These are phyloP conservation scores for Carnegiea gigantea DNA, from an alignment of 179 eudicot species.

Conservation along the genomic window DNA sequence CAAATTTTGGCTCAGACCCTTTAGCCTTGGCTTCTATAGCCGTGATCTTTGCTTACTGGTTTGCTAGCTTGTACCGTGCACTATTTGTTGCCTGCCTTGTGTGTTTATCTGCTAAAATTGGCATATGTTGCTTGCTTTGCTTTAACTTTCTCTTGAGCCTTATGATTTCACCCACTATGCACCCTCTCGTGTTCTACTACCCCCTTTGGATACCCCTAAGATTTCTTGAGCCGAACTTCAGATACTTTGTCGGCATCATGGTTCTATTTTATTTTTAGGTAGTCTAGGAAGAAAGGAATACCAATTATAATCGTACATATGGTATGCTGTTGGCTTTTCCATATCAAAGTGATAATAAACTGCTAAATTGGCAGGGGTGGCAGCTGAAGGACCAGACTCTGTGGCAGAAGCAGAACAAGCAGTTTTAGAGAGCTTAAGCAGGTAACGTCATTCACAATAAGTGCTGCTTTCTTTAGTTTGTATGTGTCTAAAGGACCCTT, in stretches of 20 bases:
- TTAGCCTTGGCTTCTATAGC: too few species aligned
- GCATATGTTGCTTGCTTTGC: too few species aligned
- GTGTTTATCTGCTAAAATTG: neutral
- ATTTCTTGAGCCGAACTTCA: too few species aligned
- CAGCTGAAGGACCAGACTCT: slow-evolving; percentile 66
- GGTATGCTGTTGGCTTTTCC: neutral
- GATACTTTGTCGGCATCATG: too few species aligned
- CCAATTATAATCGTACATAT: neutral
- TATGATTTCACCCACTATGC: too few species aligned
- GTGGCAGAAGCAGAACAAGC: slow-evolving; percentile 73
- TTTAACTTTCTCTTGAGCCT: too few species aligned
- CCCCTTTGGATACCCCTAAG: too few species aligned
- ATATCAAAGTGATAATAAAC: slow-evolving; percentile 27
- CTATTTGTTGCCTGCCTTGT: neutral
- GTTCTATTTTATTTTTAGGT: too few species aligned
- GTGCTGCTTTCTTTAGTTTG: slow-evolving; percentile 7
- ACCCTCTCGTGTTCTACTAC: too few species aligned
- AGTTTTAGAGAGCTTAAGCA: slow-evolving; percentile 83
- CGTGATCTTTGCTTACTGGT: neutral
- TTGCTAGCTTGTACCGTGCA: neutral
- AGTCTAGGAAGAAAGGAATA: neutral
- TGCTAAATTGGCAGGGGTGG: slow-evolving; percentile 50
- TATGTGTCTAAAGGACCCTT: slow-evolving; percentile 13
- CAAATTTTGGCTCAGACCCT: too few species aligned
- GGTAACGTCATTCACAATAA: slow-evolving; percentile 40